Conservation (phyloP, 2,329 filamentous ascomycete species). For the Fusarium paranaense region DNA sequence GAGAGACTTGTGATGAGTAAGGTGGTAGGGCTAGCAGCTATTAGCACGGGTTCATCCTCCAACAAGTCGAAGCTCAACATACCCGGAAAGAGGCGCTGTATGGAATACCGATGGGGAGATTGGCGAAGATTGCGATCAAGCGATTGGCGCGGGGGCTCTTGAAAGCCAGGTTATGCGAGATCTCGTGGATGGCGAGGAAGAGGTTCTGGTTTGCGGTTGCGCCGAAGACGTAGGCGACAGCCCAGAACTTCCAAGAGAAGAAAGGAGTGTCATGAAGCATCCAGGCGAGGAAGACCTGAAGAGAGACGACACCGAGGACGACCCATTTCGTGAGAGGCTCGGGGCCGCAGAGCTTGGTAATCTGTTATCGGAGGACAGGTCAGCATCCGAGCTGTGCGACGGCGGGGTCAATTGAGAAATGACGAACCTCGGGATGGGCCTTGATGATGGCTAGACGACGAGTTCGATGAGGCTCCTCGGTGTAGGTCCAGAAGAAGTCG, state of each 20-base stretch:
- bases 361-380: slow-evolving; percentile 60
- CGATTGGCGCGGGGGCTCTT: slow-evolving; percentile 83
- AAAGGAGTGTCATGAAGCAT: slow-evolving; percentile 81
- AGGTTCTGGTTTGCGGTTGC: slow-evolving; percentile 98
- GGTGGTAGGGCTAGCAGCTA: slow-evolving; percentile 81
- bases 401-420: slow-evolving; percentile 7
- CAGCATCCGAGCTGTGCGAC: slow-evolving; percentile 4
- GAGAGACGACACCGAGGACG: slow-evolving; percentile 82
- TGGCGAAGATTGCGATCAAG: slow-evolving; percentile 90
- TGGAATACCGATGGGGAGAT: slow-evolving; percentile 93
- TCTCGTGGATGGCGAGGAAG: slow-evolving; percentile 98
- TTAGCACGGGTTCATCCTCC: slow-evolving; percentile 32
- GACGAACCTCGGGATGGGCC: slow-evolving; percentile 88
- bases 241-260: slow-evolving; percentile 86
- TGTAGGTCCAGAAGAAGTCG: slow-evolving; percentile 98
- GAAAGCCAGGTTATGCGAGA: slow-evolving; percentile 97
- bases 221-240: slow-evolving; percentile 89
- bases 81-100: slow-evolving; percentile 96
- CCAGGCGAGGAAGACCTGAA: slow-evolving; percentile 84
- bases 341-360: slow-evolving; percentile 95
- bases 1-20: slow-evolving; percentile 98
- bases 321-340: slow-evolving; percentile 97
- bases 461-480: slow-evolving; percentile 95
- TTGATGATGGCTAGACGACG: slow-evolving; percentile 95
- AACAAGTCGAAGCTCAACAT: slow-evolving; percentile 47